Base-by-base conservation (phyloP, 1,139 yeast species). In the Candida neerlandica region DNA sequence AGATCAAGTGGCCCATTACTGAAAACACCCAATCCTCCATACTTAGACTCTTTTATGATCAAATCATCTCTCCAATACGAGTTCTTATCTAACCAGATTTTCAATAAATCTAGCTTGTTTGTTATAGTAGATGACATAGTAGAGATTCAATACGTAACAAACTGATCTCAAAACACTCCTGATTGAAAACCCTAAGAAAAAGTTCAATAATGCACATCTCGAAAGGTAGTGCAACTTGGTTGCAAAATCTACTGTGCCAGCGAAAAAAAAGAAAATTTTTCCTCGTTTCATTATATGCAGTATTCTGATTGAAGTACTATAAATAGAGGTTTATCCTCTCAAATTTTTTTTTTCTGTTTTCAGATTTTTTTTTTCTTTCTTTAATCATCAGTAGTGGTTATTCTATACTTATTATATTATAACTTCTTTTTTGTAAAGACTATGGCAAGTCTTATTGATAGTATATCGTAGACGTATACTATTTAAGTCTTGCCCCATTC, bases 21-120 rank as follows among this genome's bases (percentile, higher is more conserved):
- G 64, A 86, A 88, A 1, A 90, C 95, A 3, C 96, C 96, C 3
- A 83, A 59, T 0, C 96, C 96, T 1, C 92, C 90, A 6, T 71
- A 55, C 5, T 68, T 58, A 0, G 94, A 85, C 14, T 60, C 54
- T 44, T 67, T 71, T 1, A 86, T 67, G 27, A 71, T 73, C 42
- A 86, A 64, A 14, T 72, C 60, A 0, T 71, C 74, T 4, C 80
- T 73, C 80, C 86, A 83, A 51, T 73, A 73, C 27, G 77, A 65
- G 55, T 83, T 83, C 1, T 69, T 63, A 27, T 64, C 54, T 14
- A 84, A 72, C 86, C 89, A 85, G 18, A 60, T 30, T 27, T 56
- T 29, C n/a, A 52, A 41, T 16, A 44, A 23, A 7, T 50, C 49
- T n/a, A 52, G 27, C 38, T 47, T 48, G 19, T 34, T 46, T 16